These are phyloP conservation scores for Chlamydomonas reinhardtii DNA, from an alignment of 163 green algal genomes.

Conservation along the genomic window DNA sequence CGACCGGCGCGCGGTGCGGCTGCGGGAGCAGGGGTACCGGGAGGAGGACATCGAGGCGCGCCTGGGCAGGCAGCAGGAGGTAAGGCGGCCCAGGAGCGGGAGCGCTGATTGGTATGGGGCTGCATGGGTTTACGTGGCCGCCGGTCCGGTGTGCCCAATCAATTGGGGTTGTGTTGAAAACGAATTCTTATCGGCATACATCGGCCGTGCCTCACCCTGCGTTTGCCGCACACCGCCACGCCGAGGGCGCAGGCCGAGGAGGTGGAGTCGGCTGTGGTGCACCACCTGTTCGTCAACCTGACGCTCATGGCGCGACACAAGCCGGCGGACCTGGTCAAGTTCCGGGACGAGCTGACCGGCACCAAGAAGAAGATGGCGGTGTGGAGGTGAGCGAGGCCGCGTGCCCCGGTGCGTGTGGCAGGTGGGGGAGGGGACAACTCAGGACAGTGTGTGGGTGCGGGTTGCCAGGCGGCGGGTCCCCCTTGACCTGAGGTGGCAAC, in stretches of 20 bases:
- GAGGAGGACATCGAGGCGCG: conserved; percentile 15
- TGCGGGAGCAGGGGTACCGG: conserved; percentile 25
- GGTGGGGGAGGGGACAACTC: too few relatives aligned
- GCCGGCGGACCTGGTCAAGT: not conserved
- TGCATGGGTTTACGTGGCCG: too few relatives aligned
- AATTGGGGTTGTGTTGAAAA: too few relatives aligned
- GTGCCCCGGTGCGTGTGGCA: too few relatives aligned
- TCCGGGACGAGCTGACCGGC: conserved; percentile 1
- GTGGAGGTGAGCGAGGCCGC: conserved; percentile 17
- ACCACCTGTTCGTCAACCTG: conserved; percentile 25
- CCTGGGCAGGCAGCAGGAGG: conserved; percentile 24
- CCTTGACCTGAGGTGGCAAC: too few relatives aligned
- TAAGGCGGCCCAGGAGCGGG: not conserved
- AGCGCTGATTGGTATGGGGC: not conserved
- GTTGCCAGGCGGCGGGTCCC: too few relatives aligned
- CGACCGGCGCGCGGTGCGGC: conserved; percentile 3
- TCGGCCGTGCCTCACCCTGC: too few relatives aligned
- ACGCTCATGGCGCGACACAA: conserved; percentile 22
- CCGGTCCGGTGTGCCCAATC: too few relatives aligned
- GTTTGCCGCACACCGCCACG: not conserved
- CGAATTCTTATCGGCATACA: too few relatives aligned
- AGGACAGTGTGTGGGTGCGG: too few relatives aligned
- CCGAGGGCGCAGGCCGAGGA: conserved; percentile 15
- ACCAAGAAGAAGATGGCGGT: conserved; percentile 52
- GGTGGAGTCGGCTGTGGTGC: conserved; percentile 13